Conservation (phyloP, 164 flowering plant species). For the Platanus orientalis region DNA sequence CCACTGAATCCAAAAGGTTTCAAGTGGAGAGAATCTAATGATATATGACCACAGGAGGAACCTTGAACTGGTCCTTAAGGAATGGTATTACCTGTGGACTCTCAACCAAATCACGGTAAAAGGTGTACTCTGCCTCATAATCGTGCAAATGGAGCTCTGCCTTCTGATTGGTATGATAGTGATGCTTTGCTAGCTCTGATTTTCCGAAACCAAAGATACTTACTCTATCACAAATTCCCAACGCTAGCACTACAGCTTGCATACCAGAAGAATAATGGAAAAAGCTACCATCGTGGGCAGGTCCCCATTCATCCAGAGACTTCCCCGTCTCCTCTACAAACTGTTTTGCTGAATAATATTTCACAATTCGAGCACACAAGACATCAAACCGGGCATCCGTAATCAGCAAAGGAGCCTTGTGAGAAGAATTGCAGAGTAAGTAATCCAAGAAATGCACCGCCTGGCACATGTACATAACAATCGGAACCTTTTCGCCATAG, state of each 20-base stretch:
- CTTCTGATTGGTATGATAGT: constrained; percentile 91
- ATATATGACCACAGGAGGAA: constrained; percentile 69
- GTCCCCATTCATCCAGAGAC: constrained; percentile 57
- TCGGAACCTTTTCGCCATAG: constrained; percentile 64
- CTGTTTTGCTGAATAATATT: constrained; percentile 81
- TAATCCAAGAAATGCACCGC: constrained; percentile 82
- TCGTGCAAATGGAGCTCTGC: constrained; percentile 82
- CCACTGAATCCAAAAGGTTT: not conserved
- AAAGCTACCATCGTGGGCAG: constrained; percentile 61
- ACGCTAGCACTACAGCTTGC: constrained; percentile 92
- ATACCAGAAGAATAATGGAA: constrained; percentile 98
- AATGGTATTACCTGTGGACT: constrained; percentile 66
- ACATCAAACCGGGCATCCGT: constrained; percentile 87
- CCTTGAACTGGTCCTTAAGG: constrained; percentile 52
- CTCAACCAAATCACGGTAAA: constrained; percentile 59
- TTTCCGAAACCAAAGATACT: constrained; percentile 94
- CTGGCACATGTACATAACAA: constrained; percentile 88
- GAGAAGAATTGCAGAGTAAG: constrained; percentile 56
- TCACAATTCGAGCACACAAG: constrained; percentile 75
- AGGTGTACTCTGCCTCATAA: constrained; percentile 80
- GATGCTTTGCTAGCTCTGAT: constrained; percentile 64
- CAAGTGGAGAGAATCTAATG: constrained; percentile 28
- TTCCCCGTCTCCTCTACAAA: constrained; percentile 63
- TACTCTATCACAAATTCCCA: constrained; percentile 84
- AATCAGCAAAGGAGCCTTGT: constrained; percentile 61